A percentile compares a stretch with the other conserved stretches of the same genome.
These are phyloP conservation scores for Plasmodium inui DNA, from an alignment of 169 alveolate species.

Conservation along the genomic window DNA sequence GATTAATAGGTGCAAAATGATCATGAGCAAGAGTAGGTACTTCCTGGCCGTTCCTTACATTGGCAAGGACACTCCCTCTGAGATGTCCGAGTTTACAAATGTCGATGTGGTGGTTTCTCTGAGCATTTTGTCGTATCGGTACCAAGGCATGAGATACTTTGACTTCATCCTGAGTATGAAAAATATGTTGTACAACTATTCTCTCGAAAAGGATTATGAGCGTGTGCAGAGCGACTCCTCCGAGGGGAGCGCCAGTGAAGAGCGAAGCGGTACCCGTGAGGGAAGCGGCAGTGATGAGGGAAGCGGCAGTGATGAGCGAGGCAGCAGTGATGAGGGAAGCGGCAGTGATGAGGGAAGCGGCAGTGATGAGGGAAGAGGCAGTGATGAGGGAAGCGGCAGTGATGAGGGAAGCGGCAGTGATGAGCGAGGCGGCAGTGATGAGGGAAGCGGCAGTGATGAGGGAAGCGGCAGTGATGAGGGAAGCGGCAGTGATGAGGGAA, in stretches of 20 bases:
- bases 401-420: background rate
- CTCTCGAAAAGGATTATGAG: constrained; percentile 65
- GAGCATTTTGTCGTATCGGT: constrained; percentile 90
- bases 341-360: background rate
- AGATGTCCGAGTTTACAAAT: constrained; percentile 93
- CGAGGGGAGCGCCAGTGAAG: background rate
- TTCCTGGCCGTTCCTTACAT: constrained; percentile 93
- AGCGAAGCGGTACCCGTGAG: background rate
- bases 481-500: background rate
- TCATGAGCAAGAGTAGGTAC: constrained; percentile 85
- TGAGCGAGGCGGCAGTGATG: background rate
- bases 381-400: background rate
- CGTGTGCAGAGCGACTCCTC: constrained; percentile 74
- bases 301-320: background rate
- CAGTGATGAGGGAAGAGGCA: background rate
- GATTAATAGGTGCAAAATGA: constrained; percentile 66
- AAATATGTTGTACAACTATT: constrained; percentile 80
- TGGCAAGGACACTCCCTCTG: constrained; percentile 94
- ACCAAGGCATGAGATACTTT: constrained; percentile 90
- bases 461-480: too few relatives aligned
- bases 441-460: background rate
- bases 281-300: background rate
- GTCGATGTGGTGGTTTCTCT: constrained; percentile 93
- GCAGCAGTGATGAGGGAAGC: background rate
- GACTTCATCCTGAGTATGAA: constrained; percentile 87